phyloP scores from a whole-genome alignment of 1,284 basidiomycete species.

The Schizophyllum amplum region DNA sequence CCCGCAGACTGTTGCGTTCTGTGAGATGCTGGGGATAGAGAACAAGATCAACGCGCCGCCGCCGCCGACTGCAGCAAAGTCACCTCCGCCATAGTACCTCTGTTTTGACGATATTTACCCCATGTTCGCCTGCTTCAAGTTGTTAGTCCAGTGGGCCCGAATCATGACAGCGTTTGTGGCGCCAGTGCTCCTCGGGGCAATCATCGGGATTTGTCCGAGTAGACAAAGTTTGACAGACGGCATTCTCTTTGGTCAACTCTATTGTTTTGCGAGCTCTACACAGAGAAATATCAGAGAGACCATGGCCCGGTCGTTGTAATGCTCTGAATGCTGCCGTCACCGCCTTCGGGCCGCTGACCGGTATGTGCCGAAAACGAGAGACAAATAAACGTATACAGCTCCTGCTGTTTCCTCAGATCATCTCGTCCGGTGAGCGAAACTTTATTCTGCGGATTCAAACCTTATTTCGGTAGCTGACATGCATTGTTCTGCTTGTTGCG shows the following conservation, averaged over 20 bases:
- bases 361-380: background rate
- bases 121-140: background rate
- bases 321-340: background rate
- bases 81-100: too few species aligned
- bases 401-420: constrained; percentile 6
- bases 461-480: constrained; percentile 8
- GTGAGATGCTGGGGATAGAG: constrained; percentile 67
- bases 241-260: background rate
- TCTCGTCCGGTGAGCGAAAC: constrained; percentile 13
- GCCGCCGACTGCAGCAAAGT: background rate
- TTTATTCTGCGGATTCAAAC: constrained; percentile 10
- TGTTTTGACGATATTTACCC: background rate
- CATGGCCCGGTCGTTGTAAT: too few species aligned
- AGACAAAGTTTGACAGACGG: background rate
- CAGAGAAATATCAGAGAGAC: too few species aligned
- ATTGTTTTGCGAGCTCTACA: too few species aligned
- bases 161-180: background rate
- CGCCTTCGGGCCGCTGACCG: background rate
- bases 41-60: constrained; percentile 64
- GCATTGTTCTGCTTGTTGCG: background rate
- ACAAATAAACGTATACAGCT: background rate
- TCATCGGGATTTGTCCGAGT: background rate
- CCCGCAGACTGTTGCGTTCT: constrained; percentile 87
- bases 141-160: background rate
- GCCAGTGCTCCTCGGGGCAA: background rate